Evolutionary conservation across 2,329 filamentous ascomycete genomes (phyloP).

Genomic region (Dichotomopilus funicola): DNA sequence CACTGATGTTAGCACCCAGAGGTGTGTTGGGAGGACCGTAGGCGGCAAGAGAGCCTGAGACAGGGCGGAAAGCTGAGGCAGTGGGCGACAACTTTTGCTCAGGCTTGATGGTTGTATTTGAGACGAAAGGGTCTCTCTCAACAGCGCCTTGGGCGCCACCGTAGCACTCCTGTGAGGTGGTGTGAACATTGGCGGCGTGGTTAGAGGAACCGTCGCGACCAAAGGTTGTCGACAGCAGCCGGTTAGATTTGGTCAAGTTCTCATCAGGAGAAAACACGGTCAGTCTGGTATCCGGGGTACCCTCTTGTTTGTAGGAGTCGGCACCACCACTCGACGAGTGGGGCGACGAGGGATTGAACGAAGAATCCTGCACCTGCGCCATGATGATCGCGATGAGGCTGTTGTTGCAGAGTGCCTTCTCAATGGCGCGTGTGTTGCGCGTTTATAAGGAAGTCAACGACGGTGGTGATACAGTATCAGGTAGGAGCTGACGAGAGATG

Average conservation of each 20-base stretch:
- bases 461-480: neutral
- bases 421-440: neutral
- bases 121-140: constrained; percentile 52
- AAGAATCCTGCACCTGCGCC: constrained; percentile 36
- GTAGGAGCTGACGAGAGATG: constrained; percentile 16
- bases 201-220: constrained; percentile 27
- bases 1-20: constrained; percentile 8
- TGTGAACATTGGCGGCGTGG: constrained; percentile 22
- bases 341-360: constrained; percentile 42
- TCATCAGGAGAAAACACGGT: constrained; percentile 60
- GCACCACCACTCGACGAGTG: constrained; percentile 45
- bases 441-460: constrained; percentile 2
- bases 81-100: constrained; percentile 55
- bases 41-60: constrained; percentile 26
- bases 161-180: constrained; percentile 25
- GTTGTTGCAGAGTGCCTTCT: neutral
- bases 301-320: constrained; percentile 48
- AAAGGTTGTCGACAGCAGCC: constrained; percentile 29
- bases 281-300: constrained; percentile 58
- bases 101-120: constrained; percentile 30
- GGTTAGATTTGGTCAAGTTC: constrained; percentile 39
- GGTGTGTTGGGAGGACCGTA: constrained; percentile 18
- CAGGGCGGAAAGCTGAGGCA: constrained; percentile 55
- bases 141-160: constrained; percentile 21
- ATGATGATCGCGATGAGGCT: constrained; percentile 27